Percentiles rank a stretch among this genome's conserved stretches.
Evolutionary conservation across 495 filamentous ascomycete genomes (phyloP).

Genomic region (Aspergillus haitiensis): DNA sequence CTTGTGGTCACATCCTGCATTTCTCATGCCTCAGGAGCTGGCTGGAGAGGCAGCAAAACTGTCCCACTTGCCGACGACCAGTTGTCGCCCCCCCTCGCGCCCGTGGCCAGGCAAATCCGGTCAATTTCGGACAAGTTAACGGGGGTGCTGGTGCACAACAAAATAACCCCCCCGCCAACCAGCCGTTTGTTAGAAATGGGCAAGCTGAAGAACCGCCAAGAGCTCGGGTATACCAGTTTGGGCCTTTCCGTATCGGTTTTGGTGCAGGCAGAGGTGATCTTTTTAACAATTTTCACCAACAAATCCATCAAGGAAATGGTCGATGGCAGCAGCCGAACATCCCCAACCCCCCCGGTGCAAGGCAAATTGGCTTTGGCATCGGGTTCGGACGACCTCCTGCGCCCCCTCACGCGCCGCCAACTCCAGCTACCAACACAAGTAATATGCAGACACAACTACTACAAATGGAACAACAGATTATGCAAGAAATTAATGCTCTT

Average conservation of each 20-base stretch:
- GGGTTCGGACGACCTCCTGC: slow-evolving; percentile 45
- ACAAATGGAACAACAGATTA: slow-evolving; percentile 64
- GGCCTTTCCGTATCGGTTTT: slow-evolving; percentile 59
- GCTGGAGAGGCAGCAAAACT: slow-evolving; percentile 97
- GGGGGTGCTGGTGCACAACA: slow-evolving; percentile 30
- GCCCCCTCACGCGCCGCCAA: slow-evolving; percentile 19
- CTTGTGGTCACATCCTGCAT: slow-evolving; percentile 93
- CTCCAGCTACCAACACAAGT: slow-evolving; percentile 21
- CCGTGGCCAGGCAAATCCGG: slow-evolving; percentile 28
- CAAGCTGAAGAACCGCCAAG: slow-evolving; percentile 39
- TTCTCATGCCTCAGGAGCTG: slow-evolving; percentile 92
- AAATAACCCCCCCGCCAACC: slow-evolving; percentile 35
- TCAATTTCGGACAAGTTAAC: slow-evolving; percentile 32
- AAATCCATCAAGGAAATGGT: slow-evolving; percentile 46
- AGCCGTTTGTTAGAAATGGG: slow-evolving; percentile 32
- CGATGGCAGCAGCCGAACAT: slow-evolving; percentile 36
- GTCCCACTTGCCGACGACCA: slow-evolving; percentile 87
- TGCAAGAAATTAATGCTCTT: slow-evolving; percentile 61
- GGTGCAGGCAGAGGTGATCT: slow-evolving; percentile 54
- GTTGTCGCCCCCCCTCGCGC: slow-evolving; percentile 51
- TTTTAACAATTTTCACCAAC: slow-evolving; percentile 54
- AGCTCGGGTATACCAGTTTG: slow-evolving; percentile 54
- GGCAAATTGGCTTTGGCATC: slow-evolving; percentile 47
- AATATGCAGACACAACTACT: slow-evolving; percentile 57
- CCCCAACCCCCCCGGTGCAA: slow-evolving; percentile 34